These are phyloP conservation scores for Solanum pimpinellifolium DNA, from an alignment of 257 asterid species.

Conservation along the genomic window DNA sequence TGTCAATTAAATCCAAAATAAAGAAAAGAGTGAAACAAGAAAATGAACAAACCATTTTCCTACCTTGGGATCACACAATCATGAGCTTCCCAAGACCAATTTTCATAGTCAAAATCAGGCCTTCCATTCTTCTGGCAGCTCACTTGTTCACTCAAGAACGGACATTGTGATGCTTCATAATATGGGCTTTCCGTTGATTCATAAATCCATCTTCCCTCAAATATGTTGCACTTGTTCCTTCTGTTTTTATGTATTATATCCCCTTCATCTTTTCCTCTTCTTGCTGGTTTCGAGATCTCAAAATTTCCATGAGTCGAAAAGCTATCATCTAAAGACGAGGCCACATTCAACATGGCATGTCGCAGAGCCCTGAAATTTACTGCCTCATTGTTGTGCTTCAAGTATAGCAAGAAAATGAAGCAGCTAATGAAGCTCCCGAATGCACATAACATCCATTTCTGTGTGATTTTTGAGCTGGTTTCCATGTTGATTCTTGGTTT, in stretches of 20 bases:
- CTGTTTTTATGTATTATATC: not conserved
- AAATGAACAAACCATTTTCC: not conserved
- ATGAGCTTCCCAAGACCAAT: slow-evolving; percentile 15
- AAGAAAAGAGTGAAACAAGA: not conserved
- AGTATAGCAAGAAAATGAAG: not conserved
- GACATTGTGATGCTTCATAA: slow-evolving; percentile 4
- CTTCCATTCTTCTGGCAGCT: slow-evolving; percentile 11
- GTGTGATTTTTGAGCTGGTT: not conserved
- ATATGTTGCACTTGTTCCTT: not conserved
- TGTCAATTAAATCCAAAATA: not conserved
- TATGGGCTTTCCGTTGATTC: not conserved
- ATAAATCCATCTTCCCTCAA: slow-evolving; percentile 7
- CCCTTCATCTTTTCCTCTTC: not conserved
- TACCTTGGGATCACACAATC: slow-evolving; percentile 6
- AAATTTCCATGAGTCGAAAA: not conserved
- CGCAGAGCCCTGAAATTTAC: not conserved
- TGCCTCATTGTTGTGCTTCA: not conserved
- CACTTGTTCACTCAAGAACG: slow-evolving; percentile 7
- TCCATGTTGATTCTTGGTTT: not conserved
- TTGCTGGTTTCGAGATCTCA: not conserved
- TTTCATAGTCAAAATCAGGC: slow-evolving; percentile 5
- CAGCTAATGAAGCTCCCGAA: not conserved
- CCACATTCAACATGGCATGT: not conserved
- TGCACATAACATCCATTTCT: slow-evolving; percentile 2
- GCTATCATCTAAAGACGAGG: not conserved